Percentiles rank a stretch among this genome's conserved stretches.
Evolutionary conservation across 176 grass and related monocot species (phyloP).

Genomic region (Pontederia crassipes): DNA sequence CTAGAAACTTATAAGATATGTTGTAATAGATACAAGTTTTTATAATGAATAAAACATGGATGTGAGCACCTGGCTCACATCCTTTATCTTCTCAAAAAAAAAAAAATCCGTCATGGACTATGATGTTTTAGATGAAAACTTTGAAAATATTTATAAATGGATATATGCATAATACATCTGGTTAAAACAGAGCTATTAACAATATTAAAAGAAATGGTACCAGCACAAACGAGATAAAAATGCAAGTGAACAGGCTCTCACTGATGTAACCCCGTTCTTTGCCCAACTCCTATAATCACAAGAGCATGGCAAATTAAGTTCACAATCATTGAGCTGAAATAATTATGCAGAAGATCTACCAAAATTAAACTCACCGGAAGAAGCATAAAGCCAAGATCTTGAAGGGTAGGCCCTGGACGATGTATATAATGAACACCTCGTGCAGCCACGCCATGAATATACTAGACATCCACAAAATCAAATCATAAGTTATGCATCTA

Average conservation of each 20-base stretch:
- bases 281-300: conserved; percentile 57
- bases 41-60: too few relatives aligned
- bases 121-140: too few relatives aligned
- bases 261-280: conserved; percentile 73
- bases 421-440: conserved; percentile 98
- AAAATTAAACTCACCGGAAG: conserved; percentile 63
- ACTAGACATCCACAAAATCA: conserved; percentile 59
- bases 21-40: too few relatives aligned
- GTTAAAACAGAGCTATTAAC: not conserved
- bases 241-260: conserved; percentile 69
- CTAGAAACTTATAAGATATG: too few relatives aligned
- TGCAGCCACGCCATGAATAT: conserved; percentile 87
- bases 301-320: conserved; percentile 8
- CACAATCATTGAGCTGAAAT: conserved; percentile 4
- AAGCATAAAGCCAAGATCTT: conserved; percentile 87
- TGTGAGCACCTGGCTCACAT: too few relatives aligned
- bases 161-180: not conserved
- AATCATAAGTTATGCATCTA: not conserved
- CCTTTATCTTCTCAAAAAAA: too few relatives aligned
- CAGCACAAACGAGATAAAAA: conserved; percentile 79
- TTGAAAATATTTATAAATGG: too few relatives aligned
- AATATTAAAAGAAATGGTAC: conserved; percentile 20
- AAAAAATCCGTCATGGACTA: too few relatives aligned
- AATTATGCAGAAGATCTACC: conserved; percentile 14
- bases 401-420: conserved; percentile 80